These are phyloP conservation scores for Phialocephala subalpina DNA, from an alignment of 2,329 filamentous ascomycete genomes.

Conservation along the genomic window DNA sequence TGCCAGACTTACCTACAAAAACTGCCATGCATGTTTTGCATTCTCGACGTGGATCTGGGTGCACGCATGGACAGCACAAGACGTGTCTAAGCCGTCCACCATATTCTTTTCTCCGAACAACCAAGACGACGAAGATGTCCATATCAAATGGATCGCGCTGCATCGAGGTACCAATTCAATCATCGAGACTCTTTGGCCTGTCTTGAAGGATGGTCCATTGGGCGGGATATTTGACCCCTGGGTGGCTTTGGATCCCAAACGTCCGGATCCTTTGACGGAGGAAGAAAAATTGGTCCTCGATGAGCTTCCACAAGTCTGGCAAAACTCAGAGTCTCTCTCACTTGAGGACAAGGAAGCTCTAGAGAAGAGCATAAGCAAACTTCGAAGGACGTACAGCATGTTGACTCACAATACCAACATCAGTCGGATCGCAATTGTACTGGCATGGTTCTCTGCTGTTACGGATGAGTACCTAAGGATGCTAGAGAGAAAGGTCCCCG, in stretches of 20 bases:
- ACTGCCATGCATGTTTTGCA: conserved; percentile 43
- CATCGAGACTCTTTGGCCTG: conserved; percentile 29
- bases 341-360: conserved; percentile 26
- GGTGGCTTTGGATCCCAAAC: conserved; percentile 28
- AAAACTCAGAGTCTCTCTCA: conserved; percentile 16
- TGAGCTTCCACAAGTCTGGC: conserved; percentile 30
- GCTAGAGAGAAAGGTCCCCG: conserved; percentile 46
- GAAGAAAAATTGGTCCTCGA: conserved; percentile 32
- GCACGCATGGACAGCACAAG: conserved; percentile 44
- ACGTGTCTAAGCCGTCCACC: conserved; percentile 33
- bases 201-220: conserved; percentile 37
- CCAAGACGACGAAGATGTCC: conserved; percentile 37
- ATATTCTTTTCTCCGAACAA: conserved; percentile 45
- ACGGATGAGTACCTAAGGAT: conserved; percentile 43
- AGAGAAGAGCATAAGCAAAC: conserved; percentile 18
- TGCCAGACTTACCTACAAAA: conserved; percentile 52
- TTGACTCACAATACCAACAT: conserved; percentile 36
- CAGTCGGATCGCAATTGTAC: conserved; percentile 33
- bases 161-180: conserved; percentile 43
- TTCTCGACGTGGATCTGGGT: conserved; percentile 45
- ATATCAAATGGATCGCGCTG: conserved; percentile 44
- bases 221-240: conserved; percentile 36
- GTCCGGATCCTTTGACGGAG: conserved; percentile 25
- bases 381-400: conserved; percentile 35
- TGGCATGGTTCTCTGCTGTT: conserved; percentile 49